A percentile compares a stretch with the other conserved stretches of the same genome.
Evolutionary conservation across 192 early-diverging fungal genomes (phyloP).

Genomic region (Coemansia sp.): DNA sequence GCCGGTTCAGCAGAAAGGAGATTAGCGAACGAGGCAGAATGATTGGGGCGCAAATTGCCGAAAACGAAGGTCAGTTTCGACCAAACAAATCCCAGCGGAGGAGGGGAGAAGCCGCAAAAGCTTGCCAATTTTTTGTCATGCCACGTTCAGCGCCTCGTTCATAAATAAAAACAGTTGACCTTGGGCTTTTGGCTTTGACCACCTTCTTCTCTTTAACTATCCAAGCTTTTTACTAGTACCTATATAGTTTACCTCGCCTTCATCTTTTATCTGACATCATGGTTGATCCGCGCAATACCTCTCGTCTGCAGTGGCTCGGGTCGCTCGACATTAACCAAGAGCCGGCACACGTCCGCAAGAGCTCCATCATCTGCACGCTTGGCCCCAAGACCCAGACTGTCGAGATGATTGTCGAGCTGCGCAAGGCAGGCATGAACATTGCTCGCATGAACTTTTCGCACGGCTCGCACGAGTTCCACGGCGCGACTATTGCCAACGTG

Average conservation of each 20-base stretch:
- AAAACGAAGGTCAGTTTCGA: background rate
- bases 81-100: slow-evolving; percentile 1
- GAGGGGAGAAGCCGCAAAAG: background rate
- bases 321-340: slow-evolving; percentile 62
- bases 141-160: background rate
- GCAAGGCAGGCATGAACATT: slow-evolving; percentile 79
- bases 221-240: background rate
- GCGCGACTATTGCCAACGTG: slow-evolving; percentile 71
- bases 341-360: slow-evolving; percentile 65
- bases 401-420: slow-evolving; percentile 68
- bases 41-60: slow-evolving; percentile 3
- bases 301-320: slow-evolving; percentile 72
- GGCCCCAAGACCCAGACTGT: slow-evolving; percentile 76
- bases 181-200: background rate
- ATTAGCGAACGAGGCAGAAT: background rate
- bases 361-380: slow-evolving; percentile 81
- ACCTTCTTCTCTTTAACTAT: background rate
- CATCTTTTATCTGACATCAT: slow-evolving; percentile 4
- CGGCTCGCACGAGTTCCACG: slow-evolving; percentile 70
- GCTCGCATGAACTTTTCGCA: slow-evolving; percentile 79
- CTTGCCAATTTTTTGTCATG: background rate
- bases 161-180: slow-evolving; percentile 8
- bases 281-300: slow-evolving; percentile 58
- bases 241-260: background rate
- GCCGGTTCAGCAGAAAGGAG: background rate